A percentile compares a stretch with the other conserved stretches of the same genome.
Evolutionary conservation across 345 rosid species (phyloP).

Genomic region (Camelina sativa): DNA sequence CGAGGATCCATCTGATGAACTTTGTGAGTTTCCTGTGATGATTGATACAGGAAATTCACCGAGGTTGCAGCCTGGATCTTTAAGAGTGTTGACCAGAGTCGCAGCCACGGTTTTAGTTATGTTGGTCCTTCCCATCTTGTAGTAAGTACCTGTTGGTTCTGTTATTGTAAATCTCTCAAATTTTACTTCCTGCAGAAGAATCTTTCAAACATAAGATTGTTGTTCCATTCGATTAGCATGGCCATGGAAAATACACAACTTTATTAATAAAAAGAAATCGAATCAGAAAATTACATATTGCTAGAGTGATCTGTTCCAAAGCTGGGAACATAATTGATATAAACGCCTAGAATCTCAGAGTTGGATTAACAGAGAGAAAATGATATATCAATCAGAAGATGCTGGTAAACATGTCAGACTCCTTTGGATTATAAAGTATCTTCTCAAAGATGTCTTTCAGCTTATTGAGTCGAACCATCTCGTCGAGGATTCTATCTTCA

Average conservation of each 20-base stretch:
- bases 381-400: slow-evolving; percentile 19
- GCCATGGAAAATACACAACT: neutral
- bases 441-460: slow-evolving; percentile 46
- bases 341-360: neutral
- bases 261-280: slow-evolving; percentile 7
- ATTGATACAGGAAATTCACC: slow-evolving; percentile 47
- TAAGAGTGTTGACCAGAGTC: slow-evolving; percentile 21
- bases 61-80: slow-evolving; percentile 26
- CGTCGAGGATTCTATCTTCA: slow-evolving; percentile 50
- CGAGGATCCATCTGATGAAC: slow-evolving; percentile 64
- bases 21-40: slow-evolving; percentile 74
- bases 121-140: slow-evolving; percentile 35
- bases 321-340: neutral
- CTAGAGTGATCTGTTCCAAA: slow-evolving; percentile 13
- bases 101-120: slow-evolving; percentile 22
- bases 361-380: slow-evolving; percentile 6
- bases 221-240: neutral
- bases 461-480: slow-evolving; percentile 43
- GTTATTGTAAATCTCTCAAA: slow-evolving; percentile 27
- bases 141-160: neutral
- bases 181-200: slow-evolving; percentile 24
- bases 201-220: slow-evolving; percentile 7
- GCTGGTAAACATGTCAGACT: slow-evolving; percentile 37
- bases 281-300: slow-evolving; percentile 14
- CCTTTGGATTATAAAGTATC: slow-evolving; percentile 39